Evolutionary conservation across 192 early-diverging fungal genomes (phyloP), one percentile per base, ranked within the genome.

Genomic region (Backusella liffmaniae): DNA sequence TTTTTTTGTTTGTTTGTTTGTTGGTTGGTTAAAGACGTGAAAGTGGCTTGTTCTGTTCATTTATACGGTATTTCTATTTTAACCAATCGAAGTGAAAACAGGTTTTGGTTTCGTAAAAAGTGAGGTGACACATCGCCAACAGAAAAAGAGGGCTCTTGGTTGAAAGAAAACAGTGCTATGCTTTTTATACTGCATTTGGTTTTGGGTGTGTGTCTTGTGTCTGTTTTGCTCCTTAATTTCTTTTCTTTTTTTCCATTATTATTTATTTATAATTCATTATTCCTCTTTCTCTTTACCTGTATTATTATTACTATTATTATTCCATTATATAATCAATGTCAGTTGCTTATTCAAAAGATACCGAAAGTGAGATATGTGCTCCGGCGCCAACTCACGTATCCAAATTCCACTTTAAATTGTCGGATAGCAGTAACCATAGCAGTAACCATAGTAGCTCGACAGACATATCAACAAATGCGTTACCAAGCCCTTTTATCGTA

Each of bases 361-460:
- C 53, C 53, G n/a, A 21, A 56, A 56, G 21, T 9, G 53, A 56
- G 18, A 68, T 68, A 68, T 68, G 67, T 18, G 36, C 67, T 21
- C 67, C 67, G 35, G 34, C 67, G 21, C 67, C 67, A n/a, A 68
- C 67, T 18, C 67, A 68, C 35, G 32, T 68, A 21, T 37, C 67
- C 67, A 34, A 35, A 36, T 34, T 68, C 35, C 53, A 56, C n/a
- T 56, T 56, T 56, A 56, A 56, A 3, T 5, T 56, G 21, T 56
- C 53, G n/a, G 53, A 56, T 23, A 56, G 53, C 42, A 44, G 37
- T 39, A 39, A 10, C 37, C 37, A 39, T 39, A 39, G 37, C 37
- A 39, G 67, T 9, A 39, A 10, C 37, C 37, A 39, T 39, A 39
- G 37, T 9, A 39, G 67, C 8, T n/a, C 32, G 35, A 68, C 67